Conservation (phyloP, 1,284 basidiomycete genomes). For the Ustilago curta region DNA sequence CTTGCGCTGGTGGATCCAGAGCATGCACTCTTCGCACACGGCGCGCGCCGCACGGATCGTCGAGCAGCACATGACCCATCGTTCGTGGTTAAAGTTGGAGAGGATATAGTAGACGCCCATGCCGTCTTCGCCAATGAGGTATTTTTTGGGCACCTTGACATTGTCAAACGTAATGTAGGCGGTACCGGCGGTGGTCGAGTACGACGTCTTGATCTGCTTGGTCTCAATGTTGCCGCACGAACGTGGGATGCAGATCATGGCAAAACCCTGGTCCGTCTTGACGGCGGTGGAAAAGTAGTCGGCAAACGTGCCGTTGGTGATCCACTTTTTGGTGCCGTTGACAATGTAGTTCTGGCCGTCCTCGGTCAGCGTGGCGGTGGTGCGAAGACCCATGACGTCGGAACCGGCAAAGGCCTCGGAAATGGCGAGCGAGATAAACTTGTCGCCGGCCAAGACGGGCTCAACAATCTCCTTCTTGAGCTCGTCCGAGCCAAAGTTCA, state of each 20-base stretch:
- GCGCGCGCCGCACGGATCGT: conserved; percentile 74
- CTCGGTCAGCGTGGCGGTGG: conserved; percentile 82
- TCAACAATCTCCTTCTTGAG: conserved; percentile 82
- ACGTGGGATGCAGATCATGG: conserved; percentile 79
- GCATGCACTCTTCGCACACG: conserved; percentile 63
- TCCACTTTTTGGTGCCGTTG: conserved; percentile 77
- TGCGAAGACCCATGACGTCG: conserved; percentile 78
- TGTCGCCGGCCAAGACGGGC: conserved; percentile 83
- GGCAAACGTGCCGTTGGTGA: conserved; percentile 81
- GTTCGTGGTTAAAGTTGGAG: conserved; percentile 72
- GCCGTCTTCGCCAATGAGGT: conserved; percentile 85
- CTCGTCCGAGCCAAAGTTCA: conserved; percentile 84
- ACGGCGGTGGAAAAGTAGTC: conserved; percentile 73
- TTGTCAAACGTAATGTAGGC: conserved; percentile 89
- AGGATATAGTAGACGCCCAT: conserved; percentile 81
- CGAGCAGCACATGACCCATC: conserved; percentile 78
- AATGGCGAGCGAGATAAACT: conserved; percentile 85
- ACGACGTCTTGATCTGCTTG: conserved; percentile 78
- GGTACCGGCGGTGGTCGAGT: conserved; percentile 73
- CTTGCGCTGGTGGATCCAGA: conserved; percentile 69
- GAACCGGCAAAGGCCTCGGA: conserved; percentile 91
- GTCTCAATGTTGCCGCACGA: conserved; percentile 77
- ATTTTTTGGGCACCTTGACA: conserved; percentile 84
- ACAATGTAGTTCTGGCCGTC: conserved; percentile 77
- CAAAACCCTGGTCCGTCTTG: conserved; percentile 79